Percentiles rank a stretch among this genome's conserved stretches.
phyloP scores from a whole-genome alignment of 192 early-diverging fungal species.

The Backusella tarrabulga region DNA sequence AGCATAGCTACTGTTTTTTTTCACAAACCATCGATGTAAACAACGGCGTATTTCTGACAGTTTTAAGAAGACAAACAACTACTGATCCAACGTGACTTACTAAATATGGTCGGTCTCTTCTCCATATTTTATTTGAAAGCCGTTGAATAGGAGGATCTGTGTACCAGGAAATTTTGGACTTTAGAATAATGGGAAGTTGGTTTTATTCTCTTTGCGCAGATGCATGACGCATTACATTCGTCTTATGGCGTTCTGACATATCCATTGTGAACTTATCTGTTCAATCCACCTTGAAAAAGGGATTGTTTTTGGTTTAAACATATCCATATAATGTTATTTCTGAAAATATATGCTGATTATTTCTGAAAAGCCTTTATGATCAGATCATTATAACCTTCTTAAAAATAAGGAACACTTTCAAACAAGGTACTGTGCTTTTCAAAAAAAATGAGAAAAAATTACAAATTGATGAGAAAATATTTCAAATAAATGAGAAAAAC shows the following conservation, averaged over 20 bases:
- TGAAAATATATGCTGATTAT: background rate
- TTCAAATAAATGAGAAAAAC: no score
- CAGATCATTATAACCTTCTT: background rate
- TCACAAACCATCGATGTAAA: background rate
- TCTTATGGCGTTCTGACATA: background rate
- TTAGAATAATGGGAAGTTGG: no score
- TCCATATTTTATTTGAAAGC: no score
- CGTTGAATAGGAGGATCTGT: no score
- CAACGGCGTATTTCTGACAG: background rate
- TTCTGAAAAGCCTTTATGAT: background rate
- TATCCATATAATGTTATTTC: background rate
- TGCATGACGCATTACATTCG: background rate
- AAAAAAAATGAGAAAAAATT: no score
- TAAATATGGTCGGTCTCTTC: background rate
- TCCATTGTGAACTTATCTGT: background rate
- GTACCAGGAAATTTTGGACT: no score
- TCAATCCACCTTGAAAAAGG: background rate
- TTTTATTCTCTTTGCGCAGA: background rate
- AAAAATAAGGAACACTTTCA: no score
- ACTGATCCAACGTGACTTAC: background rate
- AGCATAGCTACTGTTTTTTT: background rate
- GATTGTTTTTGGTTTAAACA: background rate
- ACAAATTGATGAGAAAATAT: no score
- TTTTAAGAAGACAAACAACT: background rate
- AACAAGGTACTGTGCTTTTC: no score